phyloP scores from a whole-genome alignment of 345 rosid genomes.

The Pistacia vera region DNA sequence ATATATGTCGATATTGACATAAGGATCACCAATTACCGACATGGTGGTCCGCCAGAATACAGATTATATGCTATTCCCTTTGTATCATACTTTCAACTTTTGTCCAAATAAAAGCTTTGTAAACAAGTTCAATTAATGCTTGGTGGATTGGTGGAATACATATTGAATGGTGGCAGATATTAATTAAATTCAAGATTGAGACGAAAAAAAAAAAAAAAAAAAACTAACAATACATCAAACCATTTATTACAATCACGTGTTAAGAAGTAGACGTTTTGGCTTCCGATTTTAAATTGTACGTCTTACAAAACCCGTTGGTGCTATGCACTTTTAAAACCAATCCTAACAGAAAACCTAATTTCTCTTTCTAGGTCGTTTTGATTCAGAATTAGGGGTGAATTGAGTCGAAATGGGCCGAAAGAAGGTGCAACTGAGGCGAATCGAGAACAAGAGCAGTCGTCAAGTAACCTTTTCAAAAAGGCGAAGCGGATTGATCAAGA shows the following conservation, averaged over 20 bases:
- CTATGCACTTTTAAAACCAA: neutral
- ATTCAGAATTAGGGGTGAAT: neutral
- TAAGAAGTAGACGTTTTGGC: neutral
- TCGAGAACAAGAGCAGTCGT: conserved; percentile 63
- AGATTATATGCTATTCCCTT: too few species aligned
- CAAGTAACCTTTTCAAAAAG: conserved; percentile 75
- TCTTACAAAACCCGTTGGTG: neutral
- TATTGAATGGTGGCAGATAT: too few species aligned
- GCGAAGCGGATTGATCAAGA: conserved; percentile 65
- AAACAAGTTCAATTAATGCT: too few species aligned
- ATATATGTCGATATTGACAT: too few species aligned
- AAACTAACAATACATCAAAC: neutral
- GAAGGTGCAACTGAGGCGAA: conserved; percentile 66
- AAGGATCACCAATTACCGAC: too few species aligned
- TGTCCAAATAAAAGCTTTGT: too few species aligned
- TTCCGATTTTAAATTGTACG: neutral
- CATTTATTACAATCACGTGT: neutral
- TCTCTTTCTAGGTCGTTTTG: neutral
- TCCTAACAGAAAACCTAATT: neutral
- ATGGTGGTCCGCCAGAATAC: too few species aligned
- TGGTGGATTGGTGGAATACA: too few species aligned
- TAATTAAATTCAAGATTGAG: too few species aligned
- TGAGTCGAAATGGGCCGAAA: conserved; percentile 44
- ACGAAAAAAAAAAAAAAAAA: neutral
- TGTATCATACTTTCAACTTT: too few species aligned